Base-by-base conservation (phyloP, 208 protist genomes). In the Trypanosoma theileri region DNA sequence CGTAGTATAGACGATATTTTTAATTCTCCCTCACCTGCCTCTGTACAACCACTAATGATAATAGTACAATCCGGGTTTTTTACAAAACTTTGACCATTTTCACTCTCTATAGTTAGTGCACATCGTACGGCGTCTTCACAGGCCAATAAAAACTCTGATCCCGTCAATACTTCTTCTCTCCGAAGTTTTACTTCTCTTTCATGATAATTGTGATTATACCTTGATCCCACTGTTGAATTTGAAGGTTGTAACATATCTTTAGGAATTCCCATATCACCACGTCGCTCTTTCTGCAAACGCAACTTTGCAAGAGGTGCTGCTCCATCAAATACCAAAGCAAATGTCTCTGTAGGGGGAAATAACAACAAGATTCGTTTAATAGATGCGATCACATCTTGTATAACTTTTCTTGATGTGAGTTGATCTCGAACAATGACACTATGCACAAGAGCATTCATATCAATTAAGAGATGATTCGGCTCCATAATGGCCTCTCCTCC, bases 371-470 rank as follows among this genome's bases (percentile, higher is more conserved):
- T 41, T 26, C 71, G 42, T 28, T 74, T 56, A 14, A 96, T 55
- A 40, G 71, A 59, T 13, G 22, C 58, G 3, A 69, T 41, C 22
- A 90, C 69, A 24, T 71, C 70, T 16, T 65, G 26, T 42, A 93
- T 76, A 28, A 79, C 80, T 26, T 75, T 68, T 8, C 54, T 54
- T 0, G 79, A 84, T 16, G 54, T 82, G 11, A 82, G 73, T 17
- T 26, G 51, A 12, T 52, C 55, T 13, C 58, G 17, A 12, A 40
- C 17, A 69, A 89, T 89, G 24, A 72, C 57, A 17, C 55, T 55
- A 73, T 96, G 91, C 35, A 96, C 24, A 19, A 96, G 45, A 11
- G 74, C 60, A 62, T 96, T 96, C 91, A 96, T 96, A 67, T 96
- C 91, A 13, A 96, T 28, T 14, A 93, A 59, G 24, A 96, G 71